Evolutionary conservation across 2,329 filamentous ascomycete species (phyloP).

Genomic region (Penicillium sp.): DNA sequence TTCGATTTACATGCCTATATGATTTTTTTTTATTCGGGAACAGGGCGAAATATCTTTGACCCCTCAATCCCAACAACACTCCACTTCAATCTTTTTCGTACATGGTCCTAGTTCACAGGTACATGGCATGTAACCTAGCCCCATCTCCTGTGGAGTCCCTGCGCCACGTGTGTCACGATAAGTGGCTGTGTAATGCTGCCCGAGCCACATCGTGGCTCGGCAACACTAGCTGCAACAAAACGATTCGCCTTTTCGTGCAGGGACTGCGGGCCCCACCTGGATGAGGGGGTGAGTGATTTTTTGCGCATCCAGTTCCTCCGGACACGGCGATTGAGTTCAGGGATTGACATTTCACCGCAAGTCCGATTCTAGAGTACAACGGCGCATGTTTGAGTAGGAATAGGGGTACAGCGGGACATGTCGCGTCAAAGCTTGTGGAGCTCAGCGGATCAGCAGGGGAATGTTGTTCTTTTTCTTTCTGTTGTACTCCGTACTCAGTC

Average conservation of each 20-base stretch:
- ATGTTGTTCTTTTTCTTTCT: background rate
- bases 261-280: background rate
- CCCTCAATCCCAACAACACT: background rate
- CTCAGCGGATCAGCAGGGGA: background rate
- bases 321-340: background rate
- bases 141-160: background rate
- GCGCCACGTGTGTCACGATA: conserved; percentile 21
- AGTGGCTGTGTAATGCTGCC: conserved; percentile 22
- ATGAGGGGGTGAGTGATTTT: background rate
- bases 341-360: no score
- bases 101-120: background rate
- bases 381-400: background rate
- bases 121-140: background rate
- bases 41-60: background rate
- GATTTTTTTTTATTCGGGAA: background rate
- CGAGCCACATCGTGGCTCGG: conserved; percentile 22
- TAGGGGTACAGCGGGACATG: background rate
- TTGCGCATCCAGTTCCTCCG: background rate
- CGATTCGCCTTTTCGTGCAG: background rate
- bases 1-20: background rate
- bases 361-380: no score
- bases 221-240: background rate
- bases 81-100: background rate
- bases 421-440: background rate
- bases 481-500: background rate